phyloP scores from a whole-genome alignment of 2,329 filamentous ascomycete species.

The Cladophialophora bantiana region DNA sequence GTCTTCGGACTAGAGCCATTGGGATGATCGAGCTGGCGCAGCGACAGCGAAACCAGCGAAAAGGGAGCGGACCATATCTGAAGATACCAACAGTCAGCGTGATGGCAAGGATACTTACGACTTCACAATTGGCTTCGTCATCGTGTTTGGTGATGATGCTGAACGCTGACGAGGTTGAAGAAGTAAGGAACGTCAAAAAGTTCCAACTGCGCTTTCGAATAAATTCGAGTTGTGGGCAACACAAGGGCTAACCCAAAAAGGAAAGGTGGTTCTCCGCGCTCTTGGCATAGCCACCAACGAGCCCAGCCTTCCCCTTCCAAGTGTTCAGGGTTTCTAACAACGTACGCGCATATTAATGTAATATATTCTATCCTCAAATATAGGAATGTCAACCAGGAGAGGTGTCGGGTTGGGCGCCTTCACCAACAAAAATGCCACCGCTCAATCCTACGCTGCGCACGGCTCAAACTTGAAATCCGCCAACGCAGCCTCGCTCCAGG shows the following conservation, averaged over 20 bases:
- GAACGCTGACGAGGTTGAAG: conserved; percentile 49
- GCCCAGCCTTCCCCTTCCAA: background rate
- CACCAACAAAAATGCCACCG: conserved; percentile 81
- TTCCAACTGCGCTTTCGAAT: conserved; percentile 18
- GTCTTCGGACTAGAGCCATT: conserved; percentile 56
- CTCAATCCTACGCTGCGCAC: conserved; percentile 88
- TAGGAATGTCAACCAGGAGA: conserved; percentile 54
- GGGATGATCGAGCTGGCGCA: conserved; percentile 82
- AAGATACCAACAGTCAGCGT: conserved; percentile 57
- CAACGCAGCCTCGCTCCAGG: conserved; percentile 85
- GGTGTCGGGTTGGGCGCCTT: conserved; percentile 92
- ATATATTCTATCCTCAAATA: conserved; percentile 6
- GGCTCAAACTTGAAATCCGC: conserved; percentile 83
- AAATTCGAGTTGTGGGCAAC: conserved; percentile 22
- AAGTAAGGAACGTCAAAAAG: conserved; percentile 18
- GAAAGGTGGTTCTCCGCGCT: background rate
- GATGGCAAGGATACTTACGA: conserved; percentile 65
- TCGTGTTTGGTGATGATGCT: conserved; percentile 59
- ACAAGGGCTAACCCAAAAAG: background rate
- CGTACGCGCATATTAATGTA: background rate
- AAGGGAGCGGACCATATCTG: conserved; percentile 79
- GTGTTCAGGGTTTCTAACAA: background rate
- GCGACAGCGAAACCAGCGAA: conserved; percentile 71
- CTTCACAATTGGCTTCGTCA: conserved; percentile 58
- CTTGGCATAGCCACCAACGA: background rate